Evolutionary conservation across 352 stramenopile genomes (phyloP), one percentile per base, ranked within the genome.

Genomic region (Phytophthora niederhauseri): DNA sequence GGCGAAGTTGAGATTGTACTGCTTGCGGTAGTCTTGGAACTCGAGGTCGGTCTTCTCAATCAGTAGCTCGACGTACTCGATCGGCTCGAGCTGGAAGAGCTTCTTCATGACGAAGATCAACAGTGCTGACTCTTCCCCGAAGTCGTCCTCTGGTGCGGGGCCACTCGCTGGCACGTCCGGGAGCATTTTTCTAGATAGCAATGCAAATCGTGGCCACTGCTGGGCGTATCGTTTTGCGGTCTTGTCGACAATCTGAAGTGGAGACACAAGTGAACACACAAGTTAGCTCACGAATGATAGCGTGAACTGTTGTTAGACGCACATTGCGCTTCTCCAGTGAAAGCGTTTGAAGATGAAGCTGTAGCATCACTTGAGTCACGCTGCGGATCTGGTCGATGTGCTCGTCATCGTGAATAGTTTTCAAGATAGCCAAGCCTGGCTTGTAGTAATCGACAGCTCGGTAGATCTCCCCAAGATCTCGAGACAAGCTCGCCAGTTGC

Each of bases 371-470:
- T 31, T 84, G 73, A 5, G 75, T 84, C 14, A 88, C 66, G 11
- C 65, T 77, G 4, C 69, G 72, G 24, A 88, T 72, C 34, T 82
- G 68, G 22, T 70, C 60, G 1, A 78, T 49, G 15, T 51, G 30
- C n/a, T 76, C 57, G 19, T 78, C 71, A 6, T 76, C 56, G 2
- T 11, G 26, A 1, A 75, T 36, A 3, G 64, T 62, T 15, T 84
- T 89, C 7, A 88, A 54, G 20, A 67, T 57, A 1, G 8, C 55
- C 8, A 88, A 61, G 2, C 74, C 80, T 28, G 68, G 59, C 11
- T 74, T 76, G 19, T 82, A 86, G 68, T 80, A 88, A 38, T 90
- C 82, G 0, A 90, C 57, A 0, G 82, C 83, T 49, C 85, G 80
- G 28, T 82, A 90, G 7, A 50, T n/a, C 30, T 93, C 85, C 4